Conservation (phyloP, 1,284 basidiomycete genomes). For the Ganoderma sp. region DNA sequence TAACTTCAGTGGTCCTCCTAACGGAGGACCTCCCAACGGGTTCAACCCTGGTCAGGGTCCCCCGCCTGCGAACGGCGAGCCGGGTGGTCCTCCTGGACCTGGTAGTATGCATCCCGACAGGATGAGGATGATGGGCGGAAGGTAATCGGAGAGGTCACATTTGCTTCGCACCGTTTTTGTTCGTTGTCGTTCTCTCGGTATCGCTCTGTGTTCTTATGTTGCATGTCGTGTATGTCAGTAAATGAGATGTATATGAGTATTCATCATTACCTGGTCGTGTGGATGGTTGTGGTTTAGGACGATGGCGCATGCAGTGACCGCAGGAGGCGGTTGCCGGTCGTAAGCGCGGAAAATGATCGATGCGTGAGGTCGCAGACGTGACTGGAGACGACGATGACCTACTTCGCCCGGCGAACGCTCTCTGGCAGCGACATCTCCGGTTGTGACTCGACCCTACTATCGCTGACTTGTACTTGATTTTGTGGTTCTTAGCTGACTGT, state of each 20-base stretch:
- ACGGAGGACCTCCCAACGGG: constrained; percentile 42
- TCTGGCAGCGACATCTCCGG: constrained; percentile 6
- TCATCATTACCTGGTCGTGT: background rate
- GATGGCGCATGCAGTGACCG: no score
- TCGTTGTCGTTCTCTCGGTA: background rate
- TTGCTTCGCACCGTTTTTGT: background rate
- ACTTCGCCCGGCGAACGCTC: constrained; percentile 6
- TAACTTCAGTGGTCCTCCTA: constrained; percentile 44
- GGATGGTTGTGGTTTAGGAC: background rate
- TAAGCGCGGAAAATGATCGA: constrained; percentile 9
- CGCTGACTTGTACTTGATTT: constrained; percentile 13
- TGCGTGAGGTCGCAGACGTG: constrained; percentile 19
- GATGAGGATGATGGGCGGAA: constrained; percentile 75
- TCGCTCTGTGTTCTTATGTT: background rate
- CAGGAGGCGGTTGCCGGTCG: background rate
- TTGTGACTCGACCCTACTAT: constrained; percentile 13
- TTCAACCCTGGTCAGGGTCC: constrained; percentile 45
- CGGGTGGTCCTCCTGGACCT: constrained; percentile 44
- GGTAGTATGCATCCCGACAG: constrained; percentile 86
- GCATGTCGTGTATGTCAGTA: constrained; percentile 3
- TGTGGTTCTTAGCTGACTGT: background rate
- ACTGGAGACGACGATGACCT: constrained; percentile 13
- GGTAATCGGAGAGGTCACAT: constrained; percentile 29
- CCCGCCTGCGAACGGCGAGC: constrained; percentile 34
- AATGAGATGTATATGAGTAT: background rate